These are phyloP conservation scores for Pachyrhizus erosus DNA, from an alignment of 306 rosid species.

Conservation along the genomic window DNA sequence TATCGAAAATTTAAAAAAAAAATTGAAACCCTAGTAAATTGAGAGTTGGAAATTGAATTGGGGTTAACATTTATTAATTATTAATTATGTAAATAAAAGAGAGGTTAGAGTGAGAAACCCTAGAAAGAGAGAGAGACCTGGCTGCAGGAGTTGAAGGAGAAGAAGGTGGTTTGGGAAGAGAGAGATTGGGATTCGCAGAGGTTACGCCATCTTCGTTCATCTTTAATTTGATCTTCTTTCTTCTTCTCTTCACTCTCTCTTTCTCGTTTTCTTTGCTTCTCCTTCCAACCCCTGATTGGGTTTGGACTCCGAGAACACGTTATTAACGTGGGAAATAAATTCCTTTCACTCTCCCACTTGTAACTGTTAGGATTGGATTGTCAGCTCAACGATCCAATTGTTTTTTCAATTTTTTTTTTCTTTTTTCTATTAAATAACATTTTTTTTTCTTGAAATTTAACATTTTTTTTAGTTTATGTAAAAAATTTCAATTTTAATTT, in stretches of 20 bases:
- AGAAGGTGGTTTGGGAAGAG: slow-evolving; percentile 40
- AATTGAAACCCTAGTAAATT: slow-evolving; percentile 9
- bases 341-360: background rate
- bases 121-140: slow-evolving; percentile 60
- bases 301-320: background rate
- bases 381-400: background rate
- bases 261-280: background rate
- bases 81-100: background rate
- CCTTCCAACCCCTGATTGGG: background rate
- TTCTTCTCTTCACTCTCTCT: background rate
- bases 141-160: slow-evolving; percentile 90
- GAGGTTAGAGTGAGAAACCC: slow-evolving; percentile 9
- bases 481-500: too few relatives aligned
- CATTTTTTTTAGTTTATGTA: too few relatives aligned
- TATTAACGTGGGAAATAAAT: background rate
- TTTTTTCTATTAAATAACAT: too few relatives aligned
- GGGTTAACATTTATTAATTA: too few relatives aligned
- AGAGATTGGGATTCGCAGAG: slow-evolving; percentile 62
- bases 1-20: background rate
- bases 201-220: slow-evolving; percentile 88
- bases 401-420: too few relatives aligned
- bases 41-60: slow-evolving; percentile 3
- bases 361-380: background rate
- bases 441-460: too few relatives aligned
- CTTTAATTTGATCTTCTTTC: background rate